Percentiles rank a stretch among this genome's conserved stretches.
Conservation (phyloP, 805 yeast genomes). For the Metschnikowia kunwiensis region DNA sequence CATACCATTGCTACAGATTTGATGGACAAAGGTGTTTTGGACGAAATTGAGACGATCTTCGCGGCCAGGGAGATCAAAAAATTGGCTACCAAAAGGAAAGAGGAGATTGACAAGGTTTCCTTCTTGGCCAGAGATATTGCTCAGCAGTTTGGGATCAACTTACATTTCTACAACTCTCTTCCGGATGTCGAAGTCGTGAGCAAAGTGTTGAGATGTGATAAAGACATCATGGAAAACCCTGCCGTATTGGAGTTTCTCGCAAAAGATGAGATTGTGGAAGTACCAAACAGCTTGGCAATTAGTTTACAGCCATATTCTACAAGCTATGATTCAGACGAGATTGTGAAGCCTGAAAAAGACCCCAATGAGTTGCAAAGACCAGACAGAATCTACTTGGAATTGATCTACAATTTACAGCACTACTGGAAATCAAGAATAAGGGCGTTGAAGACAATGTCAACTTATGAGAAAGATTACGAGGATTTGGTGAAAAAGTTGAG, state of each 20-base stretch:
- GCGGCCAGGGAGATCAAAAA: conserved; percentile 52
- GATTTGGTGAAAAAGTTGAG: conserved; percentile 68
- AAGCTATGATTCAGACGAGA: conserved; percentile 50
- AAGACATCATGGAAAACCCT: conserved; percentile 61
- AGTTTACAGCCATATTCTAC: conserved; percentile 78
- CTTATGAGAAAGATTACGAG: conserved; percentile 74
- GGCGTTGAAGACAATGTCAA: conserved; percentile 66
- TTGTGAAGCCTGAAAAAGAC: conserved; percentile 53
- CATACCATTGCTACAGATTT: conserved; percentile 47
- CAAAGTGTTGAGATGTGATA: conserved; percentile 75
- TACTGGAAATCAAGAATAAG: conserved; percentile 94
- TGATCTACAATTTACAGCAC: conserved; percentile 76
- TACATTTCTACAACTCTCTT: conserved; percentile 68
- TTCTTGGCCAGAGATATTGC: conserved; percentile 74
- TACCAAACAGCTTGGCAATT: conserved; percentile 66
- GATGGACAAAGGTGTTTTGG: conserved; percentile 57
- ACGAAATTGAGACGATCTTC: conserved; percentile 60
- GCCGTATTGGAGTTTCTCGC: conserved; percentile 83
- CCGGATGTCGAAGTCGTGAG: conserved; percentile 63
- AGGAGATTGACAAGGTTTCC: conserved; percentile 45
- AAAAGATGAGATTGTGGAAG: conserved; percentile 70
- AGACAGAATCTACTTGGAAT: conserved; percentile 78
- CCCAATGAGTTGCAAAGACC: conserved; percentile 78
- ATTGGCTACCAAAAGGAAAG: conserved; percentile 41
- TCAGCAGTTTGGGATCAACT: conserved; percentile 92